Percentiles rank a stretch among this genome's conserved stretches.
phyloP scores from a whole-genome alignment of 768 basidiomycete genomes.

The Amanita subjunquillea region DNA sequence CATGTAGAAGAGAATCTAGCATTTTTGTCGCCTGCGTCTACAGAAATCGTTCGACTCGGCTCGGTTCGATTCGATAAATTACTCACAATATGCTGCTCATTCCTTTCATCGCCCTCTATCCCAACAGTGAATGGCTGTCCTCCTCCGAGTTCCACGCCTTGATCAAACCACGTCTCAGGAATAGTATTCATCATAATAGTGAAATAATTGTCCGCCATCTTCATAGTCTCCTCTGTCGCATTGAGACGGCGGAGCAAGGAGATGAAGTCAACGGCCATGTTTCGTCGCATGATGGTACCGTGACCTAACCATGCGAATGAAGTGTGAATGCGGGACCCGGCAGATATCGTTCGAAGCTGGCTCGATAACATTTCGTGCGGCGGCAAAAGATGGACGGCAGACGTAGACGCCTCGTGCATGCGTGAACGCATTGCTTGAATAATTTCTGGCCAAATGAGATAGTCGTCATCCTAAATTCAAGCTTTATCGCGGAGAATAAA shows the following conservation, averaged over 20 bases:
- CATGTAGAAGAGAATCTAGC: slow-evolving; percentile 21
- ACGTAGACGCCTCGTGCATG: slow-evolving; percentile 15
- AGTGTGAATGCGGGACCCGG: slow-evolving; percentile 31
- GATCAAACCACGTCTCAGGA: slow-evolving; percentile 56
- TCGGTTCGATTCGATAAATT: background rate
- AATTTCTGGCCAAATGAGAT: slow-evolving; percentile 46
- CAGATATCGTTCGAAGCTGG: slow-evolving; percentile 32
- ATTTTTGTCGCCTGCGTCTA: slow-evolving; percentile 37
- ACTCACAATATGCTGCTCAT: slow-evolving; percentile 49
- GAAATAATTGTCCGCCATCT: slow-evolving; percentile 68
- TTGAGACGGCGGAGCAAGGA: slow-evolving; percentile 33
- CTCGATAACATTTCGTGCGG: slow-evolving; percentile 52
- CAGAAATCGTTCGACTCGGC: background rate
- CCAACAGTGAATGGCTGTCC: slow-evolving; percentile 57
- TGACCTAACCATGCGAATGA: slow-evolving; percentile 62
- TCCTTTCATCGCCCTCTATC: slow-evolving; percentile 44
- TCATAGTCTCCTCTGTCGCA: slow-evolving; percentile 35
- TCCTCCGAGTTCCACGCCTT: slow-evolving; percentile 49
- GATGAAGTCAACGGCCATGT: slow-evolving; percentile 36
- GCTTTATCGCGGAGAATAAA: background rate
- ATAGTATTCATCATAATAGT: slow-evolving; percentile 43
- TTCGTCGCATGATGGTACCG: slow-evolving; percentile 41
- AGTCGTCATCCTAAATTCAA: slow-evolving; percentile 53
- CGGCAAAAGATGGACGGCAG: slow-evolving; percentile 45
- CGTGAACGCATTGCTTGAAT: slow-evolving; percentile 38